phyloP scores from a whole-genome alignment of 148 eudicot genomes.

The Pouteria glomerata region DNA sequence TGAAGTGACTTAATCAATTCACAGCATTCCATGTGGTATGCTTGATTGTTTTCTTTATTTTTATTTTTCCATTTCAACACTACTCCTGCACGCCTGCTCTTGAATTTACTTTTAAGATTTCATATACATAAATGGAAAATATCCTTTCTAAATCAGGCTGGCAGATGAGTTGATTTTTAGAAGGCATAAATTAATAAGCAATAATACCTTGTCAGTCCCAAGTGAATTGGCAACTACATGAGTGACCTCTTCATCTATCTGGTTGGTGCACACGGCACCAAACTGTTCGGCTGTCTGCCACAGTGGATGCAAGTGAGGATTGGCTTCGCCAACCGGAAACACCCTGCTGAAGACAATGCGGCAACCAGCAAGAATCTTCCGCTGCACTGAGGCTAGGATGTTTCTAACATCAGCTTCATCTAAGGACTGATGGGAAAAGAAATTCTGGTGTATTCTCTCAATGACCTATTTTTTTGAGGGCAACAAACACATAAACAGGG shows the following conservation, averaged over 20 bases:
- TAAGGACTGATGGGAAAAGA: conserved; percentile 60
- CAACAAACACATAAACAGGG: conserved; percentile 14
- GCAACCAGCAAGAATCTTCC: conserved; percentile 76
- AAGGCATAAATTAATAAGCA: background rate
- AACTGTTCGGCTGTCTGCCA: conserved; percentile 99
- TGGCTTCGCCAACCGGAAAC: conserved; percentile 84
- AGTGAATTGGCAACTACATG: conserved; percentile 92
- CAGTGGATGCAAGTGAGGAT: conserved; percentile 81
- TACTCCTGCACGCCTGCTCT: background rate
- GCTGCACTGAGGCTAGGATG: conserved; percentile 86
- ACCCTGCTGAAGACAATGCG: conserved; percentile 86
- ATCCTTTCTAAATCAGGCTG: background rate
- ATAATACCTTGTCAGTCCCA: conserved; percentile 88
- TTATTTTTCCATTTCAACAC: background rate
- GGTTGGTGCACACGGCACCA: conserved; percentile 90
- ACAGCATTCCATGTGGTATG: too few relatives aligned
- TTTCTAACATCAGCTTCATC: conserved; percentile 93
- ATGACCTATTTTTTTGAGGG: conserved; percentile 56
- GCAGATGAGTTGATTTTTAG: too few relatives aligned
- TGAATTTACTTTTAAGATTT: background rate
- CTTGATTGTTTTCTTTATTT: background rate
- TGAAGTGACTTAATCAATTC: too few relatives aligned
- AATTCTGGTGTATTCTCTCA: conserved; percentile 76
- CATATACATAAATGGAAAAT: background rate
- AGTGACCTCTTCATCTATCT: conserved; percentile 86